phyloP scores from a whole-genome alignment of 495 filamentous ascomycete species.

The Emericellopsis terricola region DNA sequence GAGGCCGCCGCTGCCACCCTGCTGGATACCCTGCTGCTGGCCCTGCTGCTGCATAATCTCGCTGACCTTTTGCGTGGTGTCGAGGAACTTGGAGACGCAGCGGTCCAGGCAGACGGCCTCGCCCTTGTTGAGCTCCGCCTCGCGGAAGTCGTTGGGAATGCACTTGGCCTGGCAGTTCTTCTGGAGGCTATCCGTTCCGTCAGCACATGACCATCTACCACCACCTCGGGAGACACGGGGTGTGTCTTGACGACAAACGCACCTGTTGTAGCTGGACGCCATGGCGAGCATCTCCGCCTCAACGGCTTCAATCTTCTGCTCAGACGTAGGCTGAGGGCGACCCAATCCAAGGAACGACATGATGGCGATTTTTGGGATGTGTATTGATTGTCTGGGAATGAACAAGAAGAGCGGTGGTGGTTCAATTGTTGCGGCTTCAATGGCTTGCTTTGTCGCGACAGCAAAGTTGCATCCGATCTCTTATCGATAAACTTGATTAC shows the following conservation, averaged over 20 bases:
- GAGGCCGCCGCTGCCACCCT: conserved; percentile 12
- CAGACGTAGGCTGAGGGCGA: conserved; percentile 75
- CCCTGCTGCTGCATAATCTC: conserved; percentile 34
- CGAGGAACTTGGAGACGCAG: conserved; percentile 94
- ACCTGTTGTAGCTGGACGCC: conserved; percentile 94
- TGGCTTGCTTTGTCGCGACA: too few species aligned
- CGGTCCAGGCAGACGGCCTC: conserved; percentile 95
- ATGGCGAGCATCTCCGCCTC: conserved; percentile 91
- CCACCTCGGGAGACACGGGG: too few species aligned
- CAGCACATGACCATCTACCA: background rate
- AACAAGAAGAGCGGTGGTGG: too few species aligned
- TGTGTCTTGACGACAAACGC: conserved; percentile 10
- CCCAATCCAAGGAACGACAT: conserved; percentile 94
- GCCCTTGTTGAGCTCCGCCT: conserved; percentile 93
- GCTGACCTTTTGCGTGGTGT: conserved; percentile 84
- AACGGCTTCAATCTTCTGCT: conserved; percentile 85
- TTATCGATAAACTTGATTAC: too few species aligned
- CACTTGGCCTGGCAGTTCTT: conserved; percentile 87
- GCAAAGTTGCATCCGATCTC: too few species aligned
- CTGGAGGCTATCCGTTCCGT: conserved; percentile 62
- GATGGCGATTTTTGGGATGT: conserved; percentile 13
- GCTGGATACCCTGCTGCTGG: conserved; percentile 19
- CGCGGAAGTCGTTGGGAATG: conserved; percentile 76
- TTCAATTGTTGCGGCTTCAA: too few species aligned
- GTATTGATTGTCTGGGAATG: too few species aligned